Base-by-base conservation (phyloP, 495 filamentous ascomycete genomes). In the Neurospora sp. region DNA sequence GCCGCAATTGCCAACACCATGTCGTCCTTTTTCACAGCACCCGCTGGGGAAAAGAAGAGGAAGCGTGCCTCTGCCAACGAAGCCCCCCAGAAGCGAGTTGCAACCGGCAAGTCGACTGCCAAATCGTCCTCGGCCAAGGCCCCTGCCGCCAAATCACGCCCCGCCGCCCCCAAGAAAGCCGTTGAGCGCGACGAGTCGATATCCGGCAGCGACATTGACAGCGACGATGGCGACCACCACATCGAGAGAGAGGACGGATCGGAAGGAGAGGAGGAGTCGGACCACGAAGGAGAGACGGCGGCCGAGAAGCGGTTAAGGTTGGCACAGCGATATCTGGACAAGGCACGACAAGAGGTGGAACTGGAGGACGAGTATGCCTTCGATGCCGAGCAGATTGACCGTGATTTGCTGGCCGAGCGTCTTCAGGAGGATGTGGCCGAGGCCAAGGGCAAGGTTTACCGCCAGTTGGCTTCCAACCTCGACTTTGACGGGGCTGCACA, bases 341-440 rank as follows among this genome's bases (percentile, higher is more conserved):
- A 96, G 78, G 90, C 97, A 70, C 86, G 89, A 69, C 87, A 92
- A 69, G 94, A 98, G 78, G 92, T 96, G 37, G 78, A 78, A 31
- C 37, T 77, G 68, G 73, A 77, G 11, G 90, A 91, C 78, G 82
- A 82, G 39, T 86, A 84, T 69, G 96, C 93, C 6, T 98, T 97
- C 76, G 93, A 99, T 83, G 96, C 96, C 4, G 94, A 90, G 73
- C 91, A 98, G 22, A 93, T 99, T 61, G 96, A 98, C 81, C 86
- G 90, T 59, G 94, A 98, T 76, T 85, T 97, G 69, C 96, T 98
- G 77, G 94, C 96, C 7, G 90, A 95, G 77, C 85, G 95, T 73
- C 82, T 98, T 73, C 90, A 94, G 80, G 92, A 98, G 82, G 96
- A 97, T 80, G 94, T 94, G 59, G 95, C 96, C 37, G 95, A 97